Percentiles rank a stretch among this genome's conserved stretches.
These are phyloP conservation scores for Agaricus blazei DNA, from an alignment of 768 basidiomycete species.

Conservation along the genomic window DNA sequence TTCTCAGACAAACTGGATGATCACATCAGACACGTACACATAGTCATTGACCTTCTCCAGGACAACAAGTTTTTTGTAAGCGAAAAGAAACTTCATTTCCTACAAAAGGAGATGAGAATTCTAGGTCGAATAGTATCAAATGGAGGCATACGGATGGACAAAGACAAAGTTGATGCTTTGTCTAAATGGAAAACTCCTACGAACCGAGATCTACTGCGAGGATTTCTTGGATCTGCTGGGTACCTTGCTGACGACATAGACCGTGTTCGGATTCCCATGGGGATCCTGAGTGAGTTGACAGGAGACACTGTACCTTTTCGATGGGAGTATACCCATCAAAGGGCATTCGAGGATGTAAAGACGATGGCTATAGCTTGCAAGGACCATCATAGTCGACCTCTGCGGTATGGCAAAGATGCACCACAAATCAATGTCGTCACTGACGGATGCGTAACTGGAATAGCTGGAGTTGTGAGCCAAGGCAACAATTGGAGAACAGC, in stretches of 20 bases:
- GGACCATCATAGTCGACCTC: constrained; percentile 18
- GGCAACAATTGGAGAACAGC: constrained; percentile 20
- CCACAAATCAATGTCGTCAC: constrained; percentile 23
- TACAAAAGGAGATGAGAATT: no score
- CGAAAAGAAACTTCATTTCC: no score
- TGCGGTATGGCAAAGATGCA: constrained; percentile 16
- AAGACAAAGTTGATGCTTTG: constrained; percentile 33
- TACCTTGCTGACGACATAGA: constrained; percentile 28
- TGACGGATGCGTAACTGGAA: constrained; percentile 25
- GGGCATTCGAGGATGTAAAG: constrained; percentile 32
- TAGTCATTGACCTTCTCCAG: no score
- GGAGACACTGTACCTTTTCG: constrained; percentile 20
- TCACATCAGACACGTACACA: no score
- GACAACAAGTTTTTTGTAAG: no score
- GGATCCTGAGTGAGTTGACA: constrained; percentile 20
- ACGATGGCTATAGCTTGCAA: constrained; percentile 11
- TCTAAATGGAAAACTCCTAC: constrained; percentile 29
- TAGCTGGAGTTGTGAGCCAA: constrained; percentile 23
- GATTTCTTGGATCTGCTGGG: constrained; percentile 25
- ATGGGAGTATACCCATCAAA: constrained; percentile 23
- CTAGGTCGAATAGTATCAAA: constrained; percentile 23
- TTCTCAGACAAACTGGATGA: no score
- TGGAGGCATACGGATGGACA: constrained; percentile 41
- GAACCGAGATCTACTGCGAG: constrained; percentile 24
- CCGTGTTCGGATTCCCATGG: constrained; percentile 32